These are phyloP conservation scores for Botrytis pseudocinerea DNA, from an alignment of 2,329 filamentous ascomycete species.

Conservation along the genomic window DNA sequence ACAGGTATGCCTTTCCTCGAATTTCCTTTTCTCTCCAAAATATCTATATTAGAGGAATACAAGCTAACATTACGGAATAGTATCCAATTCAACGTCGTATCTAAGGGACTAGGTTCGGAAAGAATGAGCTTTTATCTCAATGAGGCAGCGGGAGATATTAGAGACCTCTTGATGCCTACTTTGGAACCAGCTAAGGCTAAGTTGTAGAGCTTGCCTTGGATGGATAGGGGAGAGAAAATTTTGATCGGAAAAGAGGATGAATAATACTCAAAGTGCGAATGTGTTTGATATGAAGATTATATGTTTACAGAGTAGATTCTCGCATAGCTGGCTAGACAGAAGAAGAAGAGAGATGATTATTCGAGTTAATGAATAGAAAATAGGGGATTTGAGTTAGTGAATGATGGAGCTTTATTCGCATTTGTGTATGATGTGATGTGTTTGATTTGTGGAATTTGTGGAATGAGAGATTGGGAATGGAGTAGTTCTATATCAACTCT, in stretches of 20 bases:
- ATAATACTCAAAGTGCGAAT: not conserved
- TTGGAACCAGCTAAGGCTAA: slow-evolving; percentile 82
- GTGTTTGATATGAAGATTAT: not conserved
- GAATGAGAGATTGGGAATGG: too few species aligned
- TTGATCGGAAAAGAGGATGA: not conserved
- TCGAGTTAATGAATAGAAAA: too few species aligned
- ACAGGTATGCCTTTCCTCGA: slow-evolving; percentile 59
- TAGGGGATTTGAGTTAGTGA: not conserved
- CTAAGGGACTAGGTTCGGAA: slow-evolving; percentile 85
- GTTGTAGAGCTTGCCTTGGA: slow-evolving; percentile 56
- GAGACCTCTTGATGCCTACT: slow-evolving; percentile 80
- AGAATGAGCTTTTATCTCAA: slow-evolving; percentile 96
- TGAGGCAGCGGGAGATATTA: slow-evolving; percentile 87
- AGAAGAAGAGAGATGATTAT: not conserved
- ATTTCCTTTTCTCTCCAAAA: not conserved
- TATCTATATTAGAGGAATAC: not conserved
- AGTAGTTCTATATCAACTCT: too few species aligned
- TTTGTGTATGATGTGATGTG: not conserved
- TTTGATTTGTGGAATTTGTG: not conserved
- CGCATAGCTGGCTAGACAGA: not conserved
- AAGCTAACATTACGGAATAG: slow-evolving; percentile 47
- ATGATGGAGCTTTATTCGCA: not conserved
- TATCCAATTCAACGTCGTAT: slow-evolving; percentile 97
- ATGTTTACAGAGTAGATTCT: not conserved
- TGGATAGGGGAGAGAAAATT: not conserved